Conservation (phyloP, 306 rosid genomes). For the Trifolium repens region DNA sequence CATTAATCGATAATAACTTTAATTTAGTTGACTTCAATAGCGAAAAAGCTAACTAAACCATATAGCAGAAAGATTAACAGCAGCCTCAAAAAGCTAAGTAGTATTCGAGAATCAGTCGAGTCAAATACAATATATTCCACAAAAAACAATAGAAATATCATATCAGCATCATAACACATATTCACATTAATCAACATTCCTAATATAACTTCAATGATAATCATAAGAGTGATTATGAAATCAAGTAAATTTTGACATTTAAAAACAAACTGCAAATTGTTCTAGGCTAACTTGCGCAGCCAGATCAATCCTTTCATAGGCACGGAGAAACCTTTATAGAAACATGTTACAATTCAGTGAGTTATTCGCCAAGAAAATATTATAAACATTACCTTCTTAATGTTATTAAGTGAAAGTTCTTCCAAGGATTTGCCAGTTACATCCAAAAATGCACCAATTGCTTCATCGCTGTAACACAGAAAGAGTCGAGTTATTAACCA, state of each 20-base stretch:
- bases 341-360: slow-evolving; percentile 5
- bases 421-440: slow-evolving; percentile 58
- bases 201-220: too few relatives aligned
- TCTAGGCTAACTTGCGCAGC: too few relatives aligned
- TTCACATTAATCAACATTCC: not conserved
- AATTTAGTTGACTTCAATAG: not conserved
- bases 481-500: slow-evolving; percentile 30
- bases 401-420: slow-evolving; percentile 77
- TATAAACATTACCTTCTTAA: slow-evolving; percentile 61
- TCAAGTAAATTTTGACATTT: not conserved
- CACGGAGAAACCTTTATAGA: too few relatives aligned
- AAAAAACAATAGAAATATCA: too few relatives aligned
- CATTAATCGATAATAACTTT: slow-evolving; percentile 6
- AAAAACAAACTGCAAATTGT: too few relatives aligned
- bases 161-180: too few relatives aligned
- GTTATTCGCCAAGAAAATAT: slow-evolving; percentile 18
- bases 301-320: too few relatives aligned
- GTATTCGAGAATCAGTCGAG: not conserved
- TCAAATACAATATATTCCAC: not conserved
- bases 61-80: not conserved
- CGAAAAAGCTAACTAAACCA: not conserved
- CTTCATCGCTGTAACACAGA: slow-evolving; percentile 67
- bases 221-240: not conserved
- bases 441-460: slow-evolving; percentile 80
- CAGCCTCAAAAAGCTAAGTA: not conserved